Percentiles rank a stretch among this genome's conserved stretches.
Conservation (phyloP, 176 grass and related monocot species). For the Cocos nucifera region DNA sequence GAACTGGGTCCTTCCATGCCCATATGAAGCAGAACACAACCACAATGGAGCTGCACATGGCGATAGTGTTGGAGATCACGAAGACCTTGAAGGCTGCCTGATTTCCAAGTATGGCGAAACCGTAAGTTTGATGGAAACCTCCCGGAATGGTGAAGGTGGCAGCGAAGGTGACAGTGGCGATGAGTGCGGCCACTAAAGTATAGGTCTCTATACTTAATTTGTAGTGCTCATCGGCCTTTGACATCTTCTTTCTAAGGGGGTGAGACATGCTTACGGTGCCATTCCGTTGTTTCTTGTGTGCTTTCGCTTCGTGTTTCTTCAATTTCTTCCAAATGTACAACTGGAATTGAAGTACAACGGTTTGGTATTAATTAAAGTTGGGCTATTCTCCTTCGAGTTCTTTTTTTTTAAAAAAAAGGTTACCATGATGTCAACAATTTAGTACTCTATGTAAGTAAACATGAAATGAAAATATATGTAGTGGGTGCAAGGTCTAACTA, state of each 20-base stretch:
- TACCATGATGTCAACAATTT: no score
- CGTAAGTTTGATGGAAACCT: slow-evolving; percentile 12
- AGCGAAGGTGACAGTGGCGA: slow-evolving; percentile 35
- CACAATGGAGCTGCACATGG: slow-evolving; percentile 31
- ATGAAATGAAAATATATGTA: no score
- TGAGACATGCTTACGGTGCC: not conserved
- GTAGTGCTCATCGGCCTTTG: slow-evolving; percentile 20
- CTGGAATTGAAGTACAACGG: not conserved
- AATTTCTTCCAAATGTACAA: slow-evolving; percentile 32
- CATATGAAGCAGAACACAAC: slow-evolving; percentile 33
- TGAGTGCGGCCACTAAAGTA: slow-evolving; percentile 37
- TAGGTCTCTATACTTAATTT: slow-evolving; percentile 28
- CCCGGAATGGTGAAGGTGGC: slow-evolving; percentile 45
- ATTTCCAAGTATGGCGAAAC: slow-evolving; percentile 22
- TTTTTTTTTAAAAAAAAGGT: no score
- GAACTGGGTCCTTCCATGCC: slow-evolving; percentile 23
- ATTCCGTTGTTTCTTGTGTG: slow-evolving; percentile 25
- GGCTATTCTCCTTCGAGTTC: no score
- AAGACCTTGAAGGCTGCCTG: slow-evolving; percentile 25
- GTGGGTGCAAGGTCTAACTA: no score
- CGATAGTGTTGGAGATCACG: slow-evolving; percentile 32
- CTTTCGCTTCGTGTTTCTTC: slow-evolving; percentile 25
- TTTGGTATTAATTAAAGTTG: no score
- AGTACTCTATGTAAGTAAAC: no score
- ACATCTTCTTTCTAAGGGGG: slow-evolving; percentile 6